A percentile compares a stretch with the other conserved stretches of the same genome.
Evolutionary conservation across 805 yeast species (phyloP).

Genomic region (Candida chauliodis): DNA sequence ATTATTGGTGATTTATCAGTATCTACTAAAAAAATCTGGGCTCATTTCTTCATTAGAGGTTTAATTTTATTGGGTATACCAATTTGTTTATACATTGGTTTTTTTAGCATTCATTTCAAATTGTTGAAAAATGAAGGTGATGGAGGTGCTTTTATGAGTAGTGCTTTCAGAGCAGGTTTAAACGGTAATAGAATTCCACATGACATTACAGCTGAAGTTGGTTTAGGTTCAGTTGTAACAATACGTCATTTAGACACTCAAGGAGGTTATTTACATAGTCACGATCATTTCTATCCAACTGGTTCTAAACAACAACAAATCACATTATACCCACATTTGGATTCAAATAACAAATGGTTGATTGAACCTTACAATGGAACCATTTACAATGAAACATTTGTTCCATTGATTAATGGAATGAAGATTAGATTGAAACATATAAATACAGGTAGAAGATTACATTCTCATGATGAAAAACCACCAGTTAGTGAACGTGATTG

Average conservation of each 20-base stretch:
- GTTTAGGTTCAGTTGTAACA: constrained; percentile 65
- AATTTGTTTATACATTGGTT: constrained; percentile 46
- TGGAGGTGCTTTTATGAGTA: constrained; percentile 67
- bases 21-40: constrained; percentile 38
- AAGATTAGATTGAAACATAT: constrained; percentile 66
- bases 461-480: constrained; percentile 79
- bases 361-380: constrained; percentile 65
- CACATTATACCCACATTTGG: constrained; percentile 76
- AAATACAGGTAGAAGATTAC: constrained; percentile 61
- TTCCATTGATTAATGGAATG: constrained; percentile 62
- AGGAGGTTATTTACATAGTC: constrained; percentile 86
- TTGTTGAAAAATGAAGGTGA: constrained; percentile 60
- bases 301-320: constrained; percentile 85
- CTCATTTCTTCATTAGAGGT: constrained; percentile 52
- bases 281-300: constrained; percentile 62
- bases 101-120: constrained; percentile 63
- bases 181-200: constrained; percentile 58
- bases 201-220: constrained; percentile 61
- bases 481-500: constrained; percentile 75
- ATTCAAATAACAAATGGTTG: constrained; percentile 68
- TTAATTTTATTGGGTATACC: constrained; percentile 57
- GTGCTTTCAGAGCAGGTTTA: constrained; percentile 67
- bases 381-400: constrained; percentile 54
- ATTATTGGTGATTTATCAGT: constrained; percentile 66
- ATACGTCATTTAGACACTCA: constrained; percentile 66